These are phyloP conservation scores for Cyclotella kingstonii DNA, from an alignment of 108 stramenopile genomes.

Conservation along the genomic window DNA sequence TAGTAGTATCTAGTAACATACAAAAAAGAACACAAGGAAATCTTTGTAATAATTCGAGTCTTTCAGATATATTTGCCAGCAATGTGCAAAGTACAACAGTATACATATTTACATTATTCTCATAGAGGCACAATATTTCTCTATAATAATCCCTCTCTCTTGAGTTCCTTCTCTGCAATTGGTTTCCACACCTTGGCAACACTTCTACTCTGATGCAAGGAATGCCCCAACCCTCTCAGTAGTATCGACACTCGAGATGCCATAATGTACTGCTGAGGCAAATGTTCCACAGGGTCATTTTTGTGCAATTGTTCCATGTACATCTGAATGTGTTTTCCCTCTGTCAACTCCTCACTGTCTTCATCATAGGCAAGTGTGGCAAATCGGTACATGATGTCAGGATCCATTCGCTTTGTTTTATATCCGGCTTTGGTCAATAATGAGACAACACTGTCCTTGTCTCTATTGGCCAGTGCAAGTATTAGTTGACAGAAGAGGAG, in stretches of 20 bases:
- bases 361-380: conserved; percentile 73
- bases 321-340: conserved; percentile 78
- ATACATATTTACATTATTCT: no score
- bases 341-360: conserved; percentile 60
- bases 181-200: conserved; percentile 71
- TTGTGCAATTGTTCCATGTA: conserved; percentile 78
- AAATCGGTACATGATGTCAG: conserved; percentile 67
- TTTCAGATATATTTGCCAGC: neutral
- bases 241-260: conserved; percentile 59
- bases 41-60: no score
- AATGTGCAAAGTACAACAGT: neutral
- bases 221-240: conserved; percentile 71
- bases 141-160: conserved; percentile 48
- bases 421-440: conserved; percentile 70
- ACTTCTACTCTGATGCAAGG: conserved; percentile 70
- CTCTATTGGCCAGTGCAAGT: conserved; percentile 71
- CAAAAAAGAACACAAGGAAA: no score
- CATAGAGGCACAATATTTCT: no score
- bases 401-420: conserved; percentile 64
- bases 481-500: conserved; percentile 67
- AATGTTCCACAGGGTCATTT: conserved; percentile 59
- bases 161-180: conserved; percentile 68
- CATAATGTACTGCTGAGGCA: conserved; percentile 76
- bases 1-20: no score
- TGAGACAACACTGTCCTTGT: conserved; percentile 48